Base-by-base conservation (phyloP, 2,329 filamentous ascomycete species). In the Fusarium chlamydosporum region DNA sequence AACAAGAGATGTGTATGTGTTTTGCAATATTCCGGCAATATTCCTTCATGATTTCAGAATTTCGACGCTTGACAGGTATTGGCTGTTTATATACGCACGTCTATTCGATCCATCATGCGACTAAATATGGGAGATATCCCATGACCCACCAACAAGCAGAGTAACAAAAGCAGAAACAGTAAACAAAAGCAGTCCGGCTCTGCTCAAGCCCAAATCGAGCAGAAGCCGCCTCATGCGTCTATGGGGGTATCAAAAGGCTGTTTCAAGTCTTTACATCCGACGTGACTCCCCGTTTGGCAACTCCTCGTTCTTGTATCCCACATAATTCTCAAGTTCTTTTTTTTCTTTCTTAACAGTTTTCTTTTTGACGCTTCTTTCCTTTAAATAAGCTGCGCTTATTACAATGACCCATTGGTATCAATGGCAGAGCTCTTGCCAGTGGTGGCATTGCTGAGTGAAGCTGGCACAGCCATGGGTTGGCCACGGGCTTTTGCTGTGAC, bases 401-500 rank as follows among this genome's bases (percentile, higher is more conserved):
- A 67, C 6, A 84, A 88, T 52, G 86, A 89, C 51, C 85, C 83
- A 3, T 69, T 72, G 45, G 67, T 54, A 23, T 80, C 75, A n/a
- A 78, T 54, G 31, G 73, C 74, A 27, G 77, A 75, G 67, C 72
- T 76, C 61, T 70, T 75, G 54, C 66, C 78, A 11, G 70, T 72
- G 45, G 73, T 72, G 43, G 74, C 51, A 40, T 68, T 50, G 46
- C 58, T 20, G 18, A 65, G 50, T n/a, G 70, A 63, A 43, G 72
- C 76, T 18, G 79, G 73, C 7, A 78, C 63, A 26, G 76, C 68
- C 27, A 80, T 68, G 33, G 78, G 76, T 13, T 74, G 73, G 16
- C 85, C 84, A 45, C 82, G 82, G 23, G 79, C 83, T 75, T 84
- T 83, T 47, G 82, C 82, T 11, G 88, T 86, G 23, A 91, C 79